These are phyloP conservation scores for Microbotryum lychnidis-dioicae DNA, from an alignment of 1,284 basidiomycete species.

Conservation along the genomic window DNA sequence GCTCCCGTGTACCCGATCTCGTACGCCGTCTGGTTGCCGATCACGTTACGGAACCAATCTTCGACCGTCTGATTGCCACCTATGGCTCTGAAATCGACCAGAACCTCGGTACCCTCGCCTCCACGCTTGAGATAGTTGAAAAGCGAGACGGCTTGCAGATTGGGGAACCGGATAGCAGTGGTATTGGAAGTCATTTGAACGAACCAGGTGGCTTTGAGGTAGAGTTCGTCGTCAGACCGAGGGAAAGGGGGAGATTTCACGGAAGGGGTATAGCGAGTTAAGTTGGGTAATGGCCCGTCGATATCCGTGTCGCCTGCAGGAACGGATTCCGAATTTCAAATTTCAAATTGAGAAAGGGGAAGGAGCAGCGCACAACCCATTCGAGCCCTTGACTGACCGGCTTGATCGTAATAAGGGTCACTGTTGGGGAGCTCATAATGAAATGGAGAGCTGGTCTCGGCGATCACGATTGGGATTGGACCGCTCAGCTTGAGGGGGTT, in stretches of 20 bases:
- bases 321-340: too few species aligned
- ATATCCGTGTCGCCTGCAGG: constrained; percentile 28
- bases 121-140: constrained; percentile 33
- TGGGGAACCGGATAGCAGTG: constrained; percentile 29
- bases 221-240: constrained; percentile 27
- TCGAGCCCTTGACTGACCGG: background rate
- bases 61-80: constrained; percentile 26
- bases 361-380: too few species aligned
- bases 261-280: constrained; percentile 11
- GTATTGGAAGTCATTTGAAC: constrained; percentile 28
- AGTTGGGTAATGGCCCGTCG: constrained; percentile 15
- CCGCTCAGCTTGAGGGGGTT: constrained; percentile 16
- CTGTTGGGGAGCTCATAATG: constrained; percentile 29
- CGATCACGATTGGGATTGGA: constrained; percentile 28
- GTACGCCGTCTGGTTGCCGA: constrained; percentile 24
- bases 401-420: constrained; percentile 15
- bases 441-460: constrained; percentile 32
- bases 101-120: constrained; percentile 4
- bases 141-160: constrained; percentile 27
- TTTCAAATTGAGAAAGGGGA: too few species aligned
- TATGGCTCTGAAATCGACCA: constrained; percentile 25
- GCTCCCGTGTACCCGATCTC: constrained; percentile 9
- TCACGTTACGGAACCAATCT: constrained; percentile 16
- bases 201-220: constrained; percentile 33
- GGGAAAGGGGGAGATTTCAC: constrained; percentile 13